Evolutionary conservation across 2,329 filamentous ascomycete species (phyloP), one percentile per base, ranked within the genome.

Genomic region (Ascomycota sp.): DNA sequence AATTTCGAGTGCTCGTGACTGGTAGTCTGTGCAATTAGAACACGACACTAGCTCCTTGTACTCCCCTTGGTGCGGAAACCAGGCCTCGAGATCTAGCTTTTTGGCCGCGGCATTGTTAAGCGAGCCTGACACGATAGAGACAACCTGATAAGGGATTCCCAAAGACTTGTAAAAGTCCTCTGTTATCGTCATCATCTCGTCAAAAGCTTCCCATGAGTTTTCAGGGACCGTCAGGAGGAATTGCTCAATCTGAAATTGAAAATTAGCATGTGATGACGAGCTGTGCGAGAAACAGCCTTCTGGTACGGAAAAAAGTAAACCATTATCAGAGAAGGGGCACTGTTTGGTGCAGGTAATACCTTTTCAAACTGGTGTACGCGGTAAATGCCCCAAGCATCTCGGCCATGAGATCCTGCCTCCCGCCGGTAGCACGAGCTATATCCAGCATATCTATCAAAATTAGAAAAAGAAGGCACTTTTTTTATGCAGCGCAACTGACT

Each of bases 1-100:
- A 43, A 98, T 92, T 53, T 95, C 86, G 9, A 98, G 66, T 41
- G 83, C 85, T 33, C 89, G 70, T 17, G 82, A 83, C 61, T 98
- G 89, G 61, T 95, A 95, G 51, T 95, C 86, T 27, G 82, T 92
- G 62, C 89, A 98, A 59, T 98, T 98, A 36, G 82, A 92, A 66
- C 85, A 93, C 13, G 81, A 92, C 30, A 95, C 89, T 20, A 98
- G 69, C 59, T 95, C 89, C 59, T 95, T 95, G 67, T 95, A 98
- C 56, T 95, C 89, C 43, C 78, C 78, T 53, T 95, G 85, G 63
- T 79, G 91, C 11, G 82, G 83, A 53, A 92, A 93, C 81, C 83
- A 92, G 3, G 89, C 86, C 52, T 98, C 89, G 15, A 98, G 65
- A 47, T 98, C 89, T 50, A 76, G 85, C 57, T 98, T 98, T 66